Evolutionary conservation across 345 rosid species (phyloP).

Genomic region (Pugionium dolabratum): DNA sequence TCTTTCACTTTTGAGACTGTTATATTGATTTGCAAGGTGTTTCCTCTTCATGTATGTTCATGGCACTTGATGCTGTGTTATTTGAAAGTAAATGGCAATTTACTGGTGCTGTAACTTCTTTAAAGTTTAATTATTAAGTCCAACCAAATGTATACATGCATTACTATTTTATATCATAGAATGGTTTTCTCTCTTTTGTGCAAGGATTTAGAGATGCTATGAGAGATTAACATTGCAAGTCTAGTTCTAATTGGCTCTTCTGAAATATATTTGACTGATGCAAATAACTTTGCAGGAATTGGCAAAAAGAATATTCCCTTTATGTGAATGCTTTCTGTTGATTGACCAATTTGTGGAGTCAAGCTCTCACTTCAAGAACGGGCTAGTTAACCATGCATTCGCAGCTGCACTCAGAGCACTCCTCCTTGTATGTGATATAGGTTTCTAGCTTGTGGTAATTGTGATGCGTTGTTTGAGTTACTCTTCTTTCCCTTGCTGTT

Average conservation of each 20-base stretch:
- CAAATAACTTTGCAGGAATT: constrained; percentile 63
- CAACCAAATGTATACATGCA: constrained; percentile 16
- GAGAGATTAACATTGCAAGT: background rate
- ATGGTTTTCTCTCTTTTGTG: constrained; percentile 15
- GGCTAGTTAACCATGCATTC: constrained; percentile 94
- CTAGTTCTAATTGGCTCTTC: background rate
- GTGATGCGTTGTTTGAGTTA: constrained; percentile 30
- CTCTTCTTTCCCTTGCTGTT: constrained; percentile 8
- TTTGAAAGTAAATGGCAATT: constrained; percentile 12
- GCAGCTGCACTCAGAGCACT: constrained; percentile 92
- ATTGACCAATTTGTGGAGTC: constrained; percentile 93
- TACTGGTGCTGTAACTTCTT: constrained; percentile 8
- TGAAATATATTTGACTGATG: constrained; percentile 27
- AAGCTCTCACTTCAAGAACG: constrained; percentile 93
- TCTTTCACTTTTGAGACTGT: constrained; percentile 6
- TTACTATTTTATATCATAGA: background rate
- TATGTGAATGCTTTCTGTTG: constrained; percentile 81
- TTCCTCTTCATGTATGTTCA: constrained; percentile 4
- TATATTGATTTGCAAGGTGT: constrained; percentile 11
- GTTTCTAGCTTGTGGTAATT: constrained; percentile 34
- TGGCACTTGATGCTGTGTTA: constrained; percentile 4
- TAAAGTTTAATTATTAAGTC: constrained; percentile 7
- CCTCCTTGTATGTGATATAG: constrained; percentile 71
- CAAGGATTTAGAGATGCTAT: constrained; percentile 9
- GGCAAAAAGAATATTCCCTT: constrained; percentile 76